These are phyloP conservation scores for Metarhizium robertsii DNA, from an alignment of 2,329 filamentous ascomycete species.

Conservation along the genomic window DNA sequence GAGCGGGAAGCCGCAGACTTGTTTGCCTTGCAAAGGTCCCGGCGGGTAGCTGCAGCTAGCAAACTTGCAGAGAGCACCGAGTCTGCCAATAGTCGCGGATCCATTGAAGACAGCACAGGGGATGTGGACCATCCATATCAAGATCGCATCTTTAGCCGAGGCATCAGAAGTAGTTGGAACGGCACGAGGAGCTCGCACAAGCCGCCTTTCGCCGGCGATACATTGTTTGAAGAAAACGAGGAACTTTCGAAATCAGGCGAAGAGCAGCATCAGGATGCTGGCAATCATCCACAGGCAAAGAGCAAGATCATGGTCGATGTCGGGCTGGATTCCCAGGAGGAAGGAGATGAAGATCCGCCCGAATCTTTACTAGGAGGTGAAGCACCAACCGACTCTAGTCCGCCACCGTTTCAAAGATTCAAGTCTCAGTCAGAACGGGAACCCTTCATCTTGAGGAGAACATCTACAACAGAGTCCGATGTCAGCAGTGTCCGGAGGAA, in stretches of 20 bases:
- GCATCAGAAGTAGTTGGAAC: slow-evolving; percentile 58
- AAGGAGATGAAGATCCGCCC: slow-evolving; percentile 48
- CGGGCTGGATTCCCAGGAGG: slow-evolving; percentile 61
- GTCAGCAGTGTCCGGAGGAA: slow-evolving; percentile 28
- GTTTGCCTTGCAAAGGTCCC: slow-evolving; percentile 81
- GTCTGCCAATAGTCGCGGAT: slow-evolving; percentile 35
- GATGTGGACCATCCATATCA: slow-evolving; percentile 28
- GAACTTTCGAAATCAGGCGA: slow-evolving; percentile 28
- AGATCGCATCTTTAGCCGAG: slow-evolving; percentile 37
- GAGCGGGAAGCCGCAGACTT: slow-evolving; percentile 90
- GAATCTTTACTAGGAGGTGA: slow-evolving; percentile 50
- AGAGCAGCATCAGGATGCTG: slow-evolving; percentile 14
- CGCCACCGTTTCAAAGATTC: slow-evolving; percentile 56
- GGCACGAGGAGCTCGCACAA: slow-evolving; percentile 36
- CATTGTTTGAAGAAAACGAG: slow-evolving; percentile 31
- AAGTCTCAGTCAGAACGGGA: slow-evolving; percentile 28
- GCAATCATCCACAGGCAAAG: slow-evolving; percentile 28
- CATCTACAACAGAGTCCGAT: slow-evolving; percentile 39
- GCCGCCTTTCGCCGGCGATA: slow-evolving; percentile 16
- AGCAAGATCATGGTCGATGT: slow-evolving; percentile 73
- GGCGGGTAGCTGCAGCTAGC: slow-evolving; percentile 78
- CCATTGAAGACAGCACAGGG: slow-evolving; percentile 22
- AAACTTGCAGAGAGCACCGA: slow-evolving; percentile 80
- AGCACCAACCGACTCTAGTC: slow-evolving; percentile 39
- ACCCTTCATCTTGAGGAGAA: slow-evolving; percentile 30